Percentiles rank a stretch among this genome's conserved stretches.
phyloP scores from a whole-genome alignment of 768 basidiomycete species.

The Phylloporus scabripes region DNA sequence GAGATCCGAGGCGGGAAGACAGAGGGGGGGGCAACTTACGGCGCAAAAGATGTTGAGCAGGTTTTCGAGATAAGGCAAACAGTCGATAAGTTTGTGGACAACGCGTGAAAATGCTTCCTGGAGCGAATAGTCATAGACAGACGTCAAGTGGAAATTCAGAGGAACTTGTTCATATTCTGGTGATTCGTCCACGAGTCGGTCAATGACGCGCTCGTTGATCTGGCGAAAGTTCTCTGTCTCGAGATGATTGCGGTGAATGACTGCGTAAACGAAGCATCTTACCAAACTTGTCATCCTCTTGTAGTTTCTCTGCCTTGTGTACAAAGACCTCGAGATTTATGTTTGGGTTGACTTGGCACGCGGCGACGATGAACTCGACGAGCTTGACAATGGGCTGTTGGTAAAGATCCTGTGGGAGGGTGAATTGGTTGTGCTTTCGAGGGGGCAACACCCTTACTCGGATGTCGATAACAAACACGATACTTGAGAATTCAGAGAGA shows the following conservation, averaged over 20 bases:
- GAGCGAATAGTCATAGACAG: conserved; percentile 87
- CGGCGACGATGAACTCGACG: conserved; percentile 74
- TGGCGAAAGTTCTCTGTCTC: conserved; percentile 80
- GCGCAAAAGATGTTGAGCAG: conserved; percentile 82
- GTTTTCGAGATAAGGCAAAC: conserved; percentile 81
- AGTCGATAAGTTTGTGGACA: conserved; percentile 80
- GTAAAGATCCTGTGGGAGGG: conserved; percentile 60
- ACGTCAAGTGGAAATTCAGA: conserved; percentile 87
- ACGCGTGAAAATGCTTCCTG: conserved; percentile 91
- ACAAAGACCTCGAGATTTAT: conserved; percentile 89
- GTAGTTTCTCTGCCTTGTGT: conserved; percentile 89
- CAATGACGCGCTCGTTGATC: conserved; percentile 81
- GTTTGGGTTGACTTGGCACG: conserved; percentile 67
- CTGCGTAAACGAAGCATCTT: conserved; percentile 15
- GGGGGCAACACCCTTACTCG: conserved; percentile 47
- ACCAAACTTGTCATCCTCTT: conserved; percentile 91
- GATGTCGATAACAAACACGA: conserved; percentile 94
- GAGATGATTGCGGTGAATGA: background rate
- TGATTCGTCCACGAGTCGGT: conserved; percentile 72
- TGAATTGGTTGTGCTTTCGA: conserved; percentile 2
- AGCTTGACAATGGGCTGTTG: conserved; percentile 79
- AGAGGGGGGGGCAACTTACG: conserved; percentile 36
- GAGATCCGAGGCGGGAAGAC: background rate
- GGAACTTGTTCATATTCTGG: conserved; percentile 74
- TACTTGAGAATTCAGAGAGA: conserved; percentile 72